Conservation (phyloP, 148 eudicot genomes). For the Rhododendron kiyosumense region DNA sequence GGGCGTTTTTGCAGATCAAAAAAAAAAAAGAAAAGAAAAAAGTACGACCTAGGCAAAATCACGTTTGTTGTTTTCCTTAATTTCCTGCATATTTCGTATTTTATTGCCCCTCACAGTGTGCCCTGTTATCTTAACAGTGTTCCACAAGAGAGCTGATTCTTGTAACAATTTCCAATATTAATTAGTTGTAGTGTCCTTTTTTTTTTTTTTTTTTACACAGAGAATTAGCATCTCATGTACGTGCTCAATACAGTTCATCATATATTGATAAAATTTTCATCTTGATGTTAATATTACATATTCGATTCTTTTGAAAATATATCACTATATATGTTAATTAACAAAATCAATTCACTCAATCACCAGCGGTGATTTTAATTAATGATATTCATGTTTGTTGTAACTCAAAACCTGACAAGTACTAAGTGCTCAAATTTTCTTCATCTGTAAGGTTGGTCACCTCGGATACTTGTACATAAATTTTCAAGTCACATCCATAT, state of each 20-base stretch:
- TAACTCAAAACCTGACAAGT: background rate
- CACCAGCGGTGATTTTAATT: background rate
- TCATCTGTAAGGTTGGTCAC: background rate
- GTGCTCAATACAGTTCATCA: background rate
- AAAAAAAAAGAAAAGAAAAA: too few species aligned
- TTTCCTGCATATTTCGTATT: background rate
- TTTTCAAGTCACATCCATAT: too few species aligned
- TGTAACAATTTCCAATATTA: background rate
- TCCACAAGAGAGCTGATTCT: background rate
- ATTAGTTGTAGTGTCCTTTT: too few species aligned
- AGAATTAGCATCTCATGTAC: background rate
- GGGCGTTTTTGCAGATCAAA: too few species aligned
- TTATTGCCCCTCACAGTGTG: background rate
- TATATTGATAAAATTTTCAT: background rate
- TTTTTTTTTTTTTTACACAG: too few species aligned
- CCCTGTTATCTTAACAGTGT: background rate
- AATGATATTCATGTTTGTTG: background rate
- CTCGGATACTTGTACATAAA: background rate
- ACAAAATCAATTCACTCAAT: background rate
- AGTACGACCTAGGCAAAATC: background rate
- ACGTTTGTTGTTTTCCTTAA: background rate
- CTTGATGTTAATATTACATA: background rate
- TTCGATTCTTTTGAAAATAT: background rate
- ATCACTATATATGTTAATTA: background rate
- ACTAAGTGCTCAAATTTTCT: background rate